phyloP scores from a whole-genome alignment of 2,329 filamentous ascomycete genomes.

The Zymoseptoria tritici region DNA sequence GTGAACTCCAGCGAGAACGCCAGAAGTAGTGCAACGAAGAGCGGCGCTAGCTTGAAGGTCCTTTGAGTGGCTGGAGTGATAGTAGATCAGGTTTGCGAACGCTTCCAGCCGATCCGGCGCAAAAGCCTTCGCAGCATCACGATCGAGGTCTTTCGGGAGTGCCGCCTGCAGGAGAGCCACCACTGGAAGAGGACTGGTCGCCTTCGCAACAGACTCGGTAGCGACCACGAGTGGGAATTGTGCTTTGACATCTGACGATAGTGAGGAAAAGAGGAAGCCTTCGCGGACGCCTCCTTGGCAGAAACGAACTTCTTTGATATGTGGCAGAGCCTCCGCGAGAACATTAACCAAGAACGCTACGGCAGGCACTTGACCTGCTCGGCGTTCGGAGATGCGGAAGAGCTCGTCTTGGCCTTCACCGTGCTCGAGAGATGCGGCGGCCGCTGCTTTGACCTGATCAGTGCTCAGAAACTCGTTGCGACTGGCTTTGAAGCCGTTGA shows the following conservation, averaged over 20 bases:
- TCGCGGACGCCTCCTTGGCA: conserved; percentile 84
- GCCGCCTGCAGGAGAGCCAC: conserved; percentile 42
- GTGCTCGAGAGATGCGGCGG: conserved; percentile 27
- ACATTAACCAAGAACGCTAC: conserved; percentile 74
- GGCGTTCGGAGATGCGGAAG: conserved; percentile 72
- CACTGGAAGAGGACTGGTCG: conserved; percentile 42
- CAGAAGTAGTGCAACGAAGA: conserved; percentile 63
- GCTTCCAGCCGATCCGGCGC: conserved; percentile 44
- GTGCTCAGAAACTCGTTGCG: conserved; percentile 55
- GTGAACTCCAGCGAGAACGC: conserved; percentile 59
- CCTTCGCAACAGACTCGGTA: conserved; percentile 45
- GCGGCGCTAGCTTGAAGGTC: conserved; percentile 55
- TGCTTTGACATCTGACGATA: conserved; percentile 53
- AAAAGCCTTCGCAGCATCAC: conserved; percentile 36
- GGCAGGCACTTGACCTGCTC: conserved; percentile 74
- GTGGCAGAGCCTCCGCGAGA: conserved; percentile 61
- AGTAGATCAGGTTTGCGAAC: conserved; percentile 53
- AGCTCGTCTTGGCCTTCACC: conserved; percentile 32
- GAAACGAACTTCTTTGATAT: conserved; percentile 68
- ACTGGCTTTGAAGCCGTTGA: conserved; percentile 68
- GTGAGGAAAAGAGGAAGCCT: conserved; percentile 67
- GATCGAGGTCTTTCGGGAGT: conserved; percentile 33
- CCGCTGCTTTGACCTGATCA: conserved; percentile 36
- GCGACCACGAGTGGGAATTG: conserved; percentile 60
- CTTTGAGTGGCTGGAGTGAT: conserved; percentile 37